Evolutionary conservation across 371 early-diverging fungal genomes (phyloP).

Genomic region (Mortierella sp.): DNA sequence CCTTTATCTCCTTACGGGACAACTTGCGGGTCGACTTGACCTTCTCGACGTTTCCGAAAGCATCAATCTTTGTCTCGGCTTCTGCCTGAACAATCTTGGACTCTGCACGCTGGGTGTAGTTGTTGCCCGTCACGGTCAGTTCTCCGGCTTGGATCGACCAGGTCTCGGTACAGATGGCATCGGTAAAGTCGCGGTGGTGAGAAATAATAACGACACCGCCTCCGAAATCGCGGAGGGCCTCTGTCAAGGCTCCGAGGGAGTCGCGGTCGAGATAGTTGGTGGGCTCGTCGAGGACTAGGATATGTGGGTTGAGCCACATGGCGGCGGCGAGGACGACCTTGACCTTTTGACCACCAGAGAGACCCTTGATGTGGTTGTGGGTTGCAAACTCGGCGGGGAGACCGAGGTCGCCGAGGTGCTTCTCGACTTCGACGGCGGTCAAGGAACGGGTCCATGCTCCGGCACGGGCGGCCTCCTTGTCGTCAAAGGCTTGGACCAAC

Average conservation of each 20-base stretch:
- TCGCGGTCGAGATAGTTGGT: constrained; percentile 87
- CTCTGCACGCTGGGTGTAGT: constrained; percentile 25
- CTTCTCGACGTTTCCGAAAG: constrained; percentile 44
- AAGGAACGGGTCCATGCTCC: constrained; percentile 73
- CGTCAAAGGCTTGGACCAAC: constrained; percentile 75
- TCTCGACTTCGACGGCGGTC: constrained; percentile 74
- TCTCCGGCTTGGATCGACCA: constrained; percentile 80
- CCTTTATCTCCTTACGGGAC: constrained; percentile 42
- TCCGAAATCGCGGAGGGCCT: constrained; percentile 74
- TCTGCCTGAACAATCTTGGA: constrained; percentile 36
- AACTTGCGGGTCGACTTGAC: constrained; percentile 40
- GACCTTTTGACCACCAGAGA: constrained; percentile 94
- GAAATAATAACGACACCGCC: constrained; percentile 84
- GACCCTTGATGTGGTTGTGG: constrained; percentile 85
- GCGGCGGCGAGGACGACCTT: constrained; percentile 88
- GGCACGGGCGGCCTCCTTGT: constrained; percentile 72
- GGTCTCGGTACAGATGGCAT: constrained; percentile 76
- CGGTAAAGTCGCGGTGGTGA: constrained; percentile 80
- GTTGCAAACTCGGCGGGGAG: constrained; percentile 80
- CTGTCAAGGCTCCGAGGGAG: constrained; percentile 77
- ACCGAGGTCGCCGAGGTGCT: constrained; percentile 76
- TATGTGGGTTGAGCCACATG: constrained; percentile 87
- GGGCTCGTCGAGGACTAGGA: constrained; percentile 91
- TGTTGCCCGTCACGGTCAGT: constrained; percentile 53
- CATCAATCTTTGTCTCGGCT: constrained; percentile 38